Base-by-base conservation (phyloP, 2,329 filamentous ascomycete species). In the Diaporthe capsici region DNA sequence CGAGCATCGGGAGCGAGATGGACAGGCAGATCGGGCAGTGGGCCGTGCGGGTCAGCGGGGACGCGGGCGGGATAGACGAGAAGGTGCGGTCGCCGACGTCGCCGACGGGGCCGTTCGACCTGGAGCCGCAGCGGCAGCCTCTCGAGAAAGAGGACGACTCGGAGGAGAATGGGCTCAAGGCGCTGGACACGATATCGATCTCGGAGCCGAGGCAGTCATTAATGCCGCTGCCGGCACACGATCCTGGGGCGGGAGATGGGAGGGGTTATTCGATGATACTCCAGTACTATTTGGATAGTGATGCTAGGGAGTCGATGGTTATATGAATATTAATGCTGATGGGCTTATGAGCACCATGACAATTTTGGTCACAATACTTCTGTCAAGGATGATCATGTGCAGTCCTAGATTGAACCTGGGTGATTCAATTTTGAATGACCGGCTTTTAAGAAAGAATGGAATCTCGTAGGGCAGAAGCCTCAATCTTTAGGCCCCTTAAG, bases 291-390 rank as follows among this genome's bases (percentile, higher is more conserved):
- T 55, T 70, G 65, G 49, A 70, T 22, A 70, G 65, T 31, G 65
- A 70, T 55, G 65, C 65, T 8, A 70, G 65, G 65, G 65, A 70
- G 65, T 70, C 65, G 49, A 70, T 70, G 65, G 49, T 70, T n/a
- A 70, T 70, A 70, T 70, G 65, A 70, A 70, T 70, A 28, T 67
- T 37, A 68, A 68, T 49, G 47, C n/a, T 55, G 20, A 70, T 53
- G 49, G 17, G 65, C 51, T 70, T 0, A 70, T 70, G 65, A 70
- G 65, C 34, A 42, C 47, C 49, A 70, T 42, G 65, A 55, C 65
- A 70, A 31, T 42, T 55, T 28, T 39, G 39, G 4, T 55, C 34
- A 28, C 28, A 67, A 49, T 34, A n/a, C 13, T 49, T 34, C 4
- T 12, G 2, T 60, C 12, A 7, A 39, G 9, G 1, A 42, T 10